A percentile compares a stretch with the other conserved stretches of the same genome.
These are phyloP conservation scores for Zelopaecilomyces penicillatus DNA, from an alignment of 2,329 filamentous ascomycete species.

Conservation along the genomic window DNA sequence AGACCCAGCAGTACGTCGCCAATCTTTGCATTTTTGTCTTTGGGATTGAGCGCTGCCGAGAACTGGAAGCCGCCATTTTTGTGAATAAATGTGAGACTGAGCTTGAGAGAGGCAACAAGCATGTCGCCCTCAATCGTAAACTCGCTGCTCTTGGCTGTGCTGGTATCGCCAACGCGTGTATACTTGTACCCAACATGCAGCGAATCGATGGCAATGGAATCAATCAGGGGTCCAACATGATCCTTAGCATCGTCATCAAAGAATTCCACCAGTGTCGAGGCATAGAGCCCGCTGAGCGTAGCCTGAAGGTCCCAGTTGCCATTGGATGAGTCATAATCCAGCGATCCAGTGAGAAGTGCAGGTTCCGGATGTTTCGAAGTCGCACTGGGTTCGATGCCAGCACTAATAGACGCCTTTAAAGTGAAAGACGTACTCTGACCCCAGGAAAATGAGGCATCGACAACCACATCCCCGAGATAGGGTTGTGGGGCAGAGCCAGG, in stretches of 20 bases:
- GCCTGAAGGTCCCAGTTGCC: conserved; percentile 6
- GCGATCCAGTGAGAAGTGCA: conserved; percentile 1
- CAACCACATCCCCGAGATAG: background rate
- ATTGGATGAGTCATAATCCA: conserved; percentile 2
- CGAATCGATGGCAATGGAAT: conserved; percentile 9
- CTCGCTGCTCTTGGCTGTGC: background rate
- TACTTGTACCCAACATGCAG: conserved; percentile 8
- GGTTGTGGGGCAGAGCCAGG: conserved; percentile 5
- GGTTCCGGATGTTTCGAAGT: background rate
- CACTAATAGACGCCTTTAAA: conserved; percentile 1
- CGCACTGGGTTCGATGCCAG: conserved; percentile 2
- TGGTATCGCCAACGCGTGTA: background rate
- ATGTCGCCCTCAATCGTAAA: conserved; percentile 12
- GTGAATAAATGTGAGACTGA: conserved; percentile 10
- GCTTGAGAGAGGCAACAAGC: conserved; percentile 6
- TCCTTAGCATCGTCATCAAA: conserved; percentile 4
- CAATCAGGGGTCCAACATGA: conserved; percentile 8
- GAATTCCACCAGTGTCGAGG: conserved; percentile 6
- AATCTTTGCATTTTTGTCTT: conserved; percentile 1
- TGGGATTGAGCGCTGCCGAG: conserved; percentile 3
- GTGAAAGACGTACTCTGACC: conserved; percentile 1
- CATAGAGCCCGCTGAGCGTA: conserved; percentile 4
- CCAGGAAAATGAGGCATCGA: conserved; percentile 7
- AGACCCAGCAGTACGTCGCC: conserved; percentile 7
- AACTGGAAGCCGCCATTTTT: conserved; percentile 1